Evolutionary conservation across 495 filamentous ascomycete genomes (phyloP).

Genomic region (Xylaria venustula): DNA sequence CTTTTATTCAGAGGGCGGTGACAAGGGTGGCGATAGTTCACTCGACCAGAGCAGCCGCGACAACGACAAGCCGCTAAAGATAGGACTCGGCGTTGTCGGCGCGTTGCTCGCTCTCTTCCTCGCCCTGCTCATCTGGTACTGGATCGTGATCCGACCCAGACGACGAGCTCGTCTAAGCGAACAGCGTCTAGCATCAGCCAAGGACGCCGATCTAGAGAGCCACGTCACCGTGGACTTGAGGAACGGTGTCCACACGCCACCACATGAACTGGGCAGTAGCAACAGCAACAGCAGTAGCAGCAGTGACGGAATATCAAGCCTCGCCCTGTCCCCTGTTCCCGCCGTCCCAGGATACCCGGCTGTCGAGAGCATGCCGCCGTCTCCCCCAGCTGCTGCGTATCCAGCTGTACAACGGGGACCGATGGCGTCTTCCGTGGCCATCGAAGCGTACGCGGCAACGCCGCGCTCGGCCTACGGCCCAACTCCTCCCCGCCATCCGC

Average conservation of each 20-base stretch:
- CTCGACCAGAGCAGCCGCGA: no score
- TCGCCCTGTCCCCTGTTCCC: background rate
- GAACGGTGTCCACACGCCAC: background rate
- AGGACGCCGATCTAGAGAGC: conserved; percentile 20
- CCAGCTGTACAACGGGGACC: background rate
- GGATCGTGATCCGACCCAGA: conserved; percentile 20
- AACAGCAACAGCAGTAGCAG: conserved; percentile 1
- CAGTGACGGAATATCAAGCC: background rate
- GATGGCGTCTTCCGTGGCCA: background rate
- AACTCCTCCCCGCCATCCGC: no score
- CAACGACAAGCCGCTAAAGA: background rate
- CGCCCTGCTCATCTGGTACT: conserved; percentile 18
- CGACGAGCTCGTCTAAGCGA: conserved; percentile 3
- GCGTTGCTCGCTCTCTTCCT: conserved; percentile 9
- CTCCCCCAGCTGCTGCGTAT: background rate
- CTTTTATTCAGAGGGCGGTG: background rate
- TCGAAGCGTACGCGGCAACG: no score
- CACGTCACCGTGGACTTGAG: conserved; percentile 1
- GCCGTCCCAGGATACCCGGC: no score
- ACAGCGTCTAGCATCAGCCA: background rate
- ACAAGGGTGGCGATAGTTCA: no score
- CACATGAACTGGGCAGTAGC: background rate
- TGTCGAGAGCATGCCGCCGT: no score
- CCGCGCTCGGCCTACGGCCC: no score
- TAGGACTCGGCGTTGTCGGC: conserved; percentile 19